Conservation (phyloP, 345 rosid genomes). For the Rhodamnia argentea region DNA sequence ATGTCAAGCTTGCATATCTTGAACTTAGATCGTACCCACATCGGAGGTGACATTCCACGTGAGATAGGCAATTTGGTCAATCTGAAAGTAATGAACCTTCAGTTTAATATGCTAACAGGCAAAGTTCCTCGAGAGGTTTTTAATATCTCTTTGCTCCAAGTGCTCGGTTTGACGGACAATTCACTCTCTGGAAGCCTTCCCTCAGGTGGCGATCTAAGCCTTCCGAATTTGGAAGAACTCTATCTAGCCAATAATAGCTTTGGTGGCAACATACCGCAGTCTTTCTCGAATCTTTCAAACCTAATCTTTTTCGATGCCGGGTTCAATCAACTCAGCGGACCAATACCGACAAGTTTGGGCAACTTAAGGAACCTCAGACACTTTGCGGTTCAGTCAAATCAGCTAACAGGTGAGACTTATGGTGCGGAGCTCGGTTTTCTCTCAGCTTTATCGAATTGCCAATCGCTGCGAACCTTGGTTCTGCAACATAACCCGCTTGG, state of each 20-base stretch:
- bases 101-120: not conserved
- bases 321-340: not conserved
- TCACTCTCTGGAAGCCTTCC: not conserved
- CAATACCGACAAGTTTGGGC: not conserved
- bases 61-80: not conserved
- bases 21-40: not conserved
- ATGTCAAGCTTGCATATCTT: not conserved
- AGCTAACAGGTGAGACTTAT: not conserved
- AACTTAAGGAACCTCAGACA: not conserved
- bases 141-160: not conserved
- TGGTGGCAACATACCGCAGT: not conserved
- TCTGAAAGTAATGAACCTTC: not conserved
- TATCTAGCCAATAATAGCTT: not conserved
- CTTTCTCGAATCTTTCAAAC: not conserved
- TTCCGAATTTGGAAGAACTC: not conserved
- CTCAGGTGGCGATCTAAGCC: not conserved
- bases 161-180: not conserved
- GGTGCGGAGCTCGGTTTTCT: not conserved
- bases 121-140: not conserved
- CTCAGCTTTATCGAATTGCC: not conserved
- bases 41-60: not conserved
- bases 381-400: fast-evolving
- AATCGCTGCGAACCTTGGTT: not conserved
- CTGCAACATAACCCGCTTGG: not conserved
- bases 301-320: not conserved